Base-by-base conservation (phyloP, 768 basidiomycete genomes). In the Boletus reticuloceps region DNA sequence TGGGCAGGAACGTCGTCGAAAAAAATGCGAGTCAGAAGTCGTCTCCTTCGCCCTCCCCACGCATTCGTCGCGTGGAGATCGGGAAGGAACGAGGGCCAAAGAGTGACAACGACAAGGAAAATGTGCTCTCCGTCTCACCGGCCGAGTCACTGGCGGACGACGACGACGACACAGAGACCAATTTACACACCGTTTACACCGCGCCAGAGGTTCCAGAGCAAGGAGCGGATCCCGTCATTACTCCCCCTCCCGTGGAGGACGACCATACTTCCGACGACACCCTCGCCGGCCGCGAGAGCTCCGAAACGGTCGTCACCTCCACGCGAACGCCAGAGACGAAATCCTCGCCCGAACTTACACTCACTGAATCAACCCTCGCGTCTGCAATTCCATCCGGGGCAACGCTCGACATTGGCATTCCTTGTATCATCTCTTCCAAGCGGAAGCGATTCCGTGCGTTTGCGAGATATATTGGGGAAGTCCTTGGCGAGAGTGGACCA, bases 401-500 rank as follows among this genome's bases (percentile, higher is more conserved):
- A 4, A 89, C 85, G 12, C 81, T 95, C 36, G 87, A 90, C 36
- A 84, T 94, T 27, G 92, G 92, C 10, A 94, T 94, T 34, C 91
- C 93, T 0, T 94, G 93, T 73, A 92, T 94, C 68, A 88, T 94
- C 58, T 82, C 89, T 4, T 88, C 86, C 40, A 89, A 90, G 67
- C 81, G 88, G 37, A 86, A 87, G 58, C 82, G 91, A 10, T 92
- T 94, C 79, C 85, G 88, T 47, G 93, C 93, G 1, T 88, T 84
- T 64, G 93, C 91, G 20, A 76, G 92, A 6, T 94, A 95, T 67
- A 92, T 95, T 49, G 93, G 89, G 7, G 90, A 92, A 65, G 85
- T 95, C 2, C 79, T 82, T 47, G 93, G 92, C 37, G 89, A 93
- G 69, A 61, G 66, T 6, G 93, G 93, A 1, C 84, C 89, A 0